These are phyloP conservation scores for Fusarium sp. DNA, from an alignment of 2,329 filamentous ascomycete genomes.

Conservation along the genomic window DNA sequence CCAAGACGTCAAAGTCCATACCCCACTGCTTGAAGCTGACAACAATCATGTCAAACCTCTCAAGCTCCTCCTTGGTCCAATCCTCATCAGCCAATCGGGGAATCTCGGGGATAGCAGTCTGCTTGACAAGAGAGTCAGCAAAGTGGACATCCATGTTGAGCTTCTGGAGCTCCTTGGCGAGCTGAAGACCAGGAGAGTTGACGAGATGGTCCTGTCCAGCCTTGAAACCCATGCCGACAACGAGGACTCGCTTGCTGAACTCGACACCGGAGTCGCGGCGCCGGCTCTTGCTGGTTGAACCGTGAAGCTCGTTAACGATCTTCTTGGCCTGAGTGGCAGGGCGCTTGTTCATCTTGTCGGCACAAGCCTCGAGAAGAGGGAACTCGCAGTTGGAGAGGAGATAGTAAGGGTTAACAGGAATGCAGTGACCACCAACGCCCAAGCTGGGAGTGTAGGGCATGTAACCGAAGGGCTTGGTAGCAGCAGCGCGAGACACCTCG, in stretches of 20 bases:
- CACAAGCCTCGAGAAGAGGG: conserved; percentile 59
- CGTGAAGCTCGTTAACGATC: conserved; percentile 6
- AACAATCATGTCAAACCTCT: conserved; percentile 37
- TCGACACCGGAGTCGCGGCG: conserved; percentile 26
- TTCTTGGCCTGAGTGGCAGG: conserved; percentile 45
- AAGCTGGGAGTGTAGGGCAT: conserved; percentile 60
- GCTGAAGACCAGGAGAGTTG: conserved; percentile 36
- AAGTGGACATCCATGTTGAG: conserved; percentile 35
- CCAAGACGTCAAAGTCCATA: conserved; percentile 34
- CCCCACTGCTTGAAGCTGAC: conserved; percentile 30
- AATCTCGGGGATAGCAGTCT: conserved; percentile 31
- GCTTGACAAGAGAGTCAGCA: conserved; percentile 38
- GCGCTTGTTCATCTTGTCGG: conserved; percentile 57
- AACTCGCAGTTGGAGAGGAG: conserved; percentile 61
- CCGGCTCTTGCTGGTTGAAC: not conserved
- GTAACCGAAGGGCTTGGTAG: conserved; percentile 66
- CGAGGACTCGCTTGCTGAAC: conserved; percentile 24
- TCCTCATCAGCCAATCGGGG: conserved; percentile 24
- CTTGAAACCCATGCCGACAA: conserved; percentile 42
- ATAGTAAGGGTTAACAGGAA: conserved; percentile 67
- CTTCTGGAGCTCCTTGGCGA: conserved; percentile 29
- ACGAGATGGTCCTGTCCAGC: conserved; percentile 41
- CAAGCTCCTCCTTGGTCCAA: conserved; percentile 32
- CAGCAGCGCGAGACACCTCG: conserved; percentile 62
- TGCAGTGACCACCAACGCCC: conserved; percentile 68